These are phyloP conservation scores for Xerocomellus chrysenteron DNA, from an alignment of 768 basidiomycete species.

Conservation along the genomic window DNA sequence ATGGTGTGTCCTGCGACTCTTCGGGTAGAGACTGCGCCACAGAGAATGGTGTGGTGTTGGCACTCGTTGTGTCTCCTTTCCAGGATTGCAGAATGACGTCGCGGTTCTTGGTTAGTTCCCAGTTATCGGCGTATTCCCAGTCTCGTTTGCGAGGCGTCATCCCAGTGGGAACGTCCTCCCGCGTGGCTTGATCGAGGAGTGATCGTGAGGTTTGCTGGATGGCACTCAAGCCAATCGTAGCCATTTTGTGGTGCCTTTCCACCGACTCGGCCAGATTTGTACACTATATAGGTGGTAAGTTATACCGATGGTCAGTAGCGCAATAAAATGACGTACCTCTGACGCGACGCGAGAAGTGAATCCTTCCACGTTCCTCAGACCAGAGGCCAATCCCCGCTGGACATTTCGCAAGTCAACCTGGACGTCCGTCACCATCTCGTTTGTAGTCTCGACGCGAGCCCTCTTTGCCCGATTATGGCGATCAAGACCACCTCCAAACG, in stretches of 20 bases:
- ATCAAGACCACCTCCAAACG: conserved; percentile 58
- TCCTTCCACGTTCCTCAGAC: conserved; percentile 47
- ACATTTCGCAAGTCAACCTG: conserved; percentile 52
- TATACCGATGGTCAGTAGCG: background rate
- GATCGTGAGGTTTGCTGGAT: conserved; percentile 51
- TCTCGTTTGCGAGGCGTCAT: conserved; percentile 73
- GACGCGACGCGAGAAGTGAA: conserved; percentile 44
- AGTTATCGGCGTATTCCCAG: conserved; percentile 68
- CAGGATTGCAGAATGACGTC: conserved; percentile 56
- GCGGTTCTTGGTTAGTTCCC: conserved; percentile 68
- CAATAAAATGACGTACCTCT: conserved; percentile 43
- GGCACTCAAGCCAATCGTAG: conserved; percentile 43
- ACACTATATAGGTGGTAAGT: conserved; percentile 34
- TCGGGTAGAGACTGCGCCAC: conserved; percentile 38
- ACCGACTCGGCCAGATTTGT: conserved; percentile 40
- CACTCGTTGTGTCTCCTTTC: conserved; percentile 37
- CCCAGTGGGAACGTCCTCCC: conserved; percentile 67
- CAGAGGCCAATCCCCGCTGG: conserved; percentile 50
- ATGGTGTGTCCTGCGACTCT: conserved; percentile 17
- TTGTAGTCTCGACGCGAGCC: conserved; percentile 61
- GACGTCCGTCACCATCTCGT: conserved; percentile 46
- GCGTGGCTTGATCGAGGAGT: conserved; percentile 56
- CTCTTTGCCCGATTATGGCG: conserved; percentile 62
- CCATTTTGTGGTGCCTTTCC: conserved; percentile 44
- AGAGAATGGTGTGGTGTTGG: conserved; percentile 39